Base-by-base conservation (phyloP, 305 asterid genomes). In the Nicotiana rustica region DNA sequence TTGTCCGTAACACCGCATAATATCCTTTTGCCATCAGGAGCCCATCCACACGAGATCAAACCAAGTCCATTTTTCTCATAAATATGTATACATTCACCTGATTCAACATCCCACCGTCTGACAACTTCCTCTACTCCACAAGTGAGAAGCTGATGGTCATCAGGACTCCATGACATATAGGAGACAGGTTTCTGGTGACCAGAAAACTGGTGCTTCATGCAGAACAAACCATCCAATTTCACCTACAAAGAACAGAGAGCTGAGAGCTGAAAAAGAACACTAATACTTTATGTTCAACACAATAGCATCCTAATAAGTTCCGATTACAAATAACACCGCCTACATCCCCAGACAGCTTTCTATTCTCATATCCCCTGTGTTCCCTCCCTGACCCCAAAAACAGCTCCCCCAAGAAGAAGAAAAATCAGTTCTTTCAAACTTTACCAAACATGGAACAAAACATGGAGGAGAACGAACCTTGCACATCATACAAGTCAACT, bases 51-150 rank as follows among this genome's bases (percentile, higher is more conserved):
- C 35, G 99, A 95, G 75, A 94, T 87, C 82, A 93, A 71, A 86
- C 98, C 97, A 52, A 90, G 84, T 79, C 89, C 94, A 76, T 38
- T 80, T 84, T 93, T 93, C 81, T 90, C 90, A 71, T 91, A 94
- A 49, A 80, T 79, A 78, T 87, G 91, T 84, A 86, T 90, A 85
- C 98, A 94, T 82, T 90, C 92, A 29, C 98, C 98, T 55, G 93
- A 85, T 67, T 85, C 79, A 80, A 88, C 86, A 85, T 93, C 96
- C 99, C 99, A 95, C 71, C 93, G 87, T 85, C 92, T 88, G 69
- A 95, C 92, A 31, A 85, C 84, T 88, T 95, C 98, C 82, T 95
- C 98, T 75, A 81, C 89, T 78, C 97, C 99, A 88, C 99, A 93
- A 44, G 97, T 95, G 57, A 95, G 97, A 67, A 95, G 85, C 80